A percentile compares a stretch with the other conserved stretches of the same genome.
phyloP scores from a whole-genome alignment of 2,329 filamentous ascomycete species.

The Mollisiaceae sp. region DNA sequence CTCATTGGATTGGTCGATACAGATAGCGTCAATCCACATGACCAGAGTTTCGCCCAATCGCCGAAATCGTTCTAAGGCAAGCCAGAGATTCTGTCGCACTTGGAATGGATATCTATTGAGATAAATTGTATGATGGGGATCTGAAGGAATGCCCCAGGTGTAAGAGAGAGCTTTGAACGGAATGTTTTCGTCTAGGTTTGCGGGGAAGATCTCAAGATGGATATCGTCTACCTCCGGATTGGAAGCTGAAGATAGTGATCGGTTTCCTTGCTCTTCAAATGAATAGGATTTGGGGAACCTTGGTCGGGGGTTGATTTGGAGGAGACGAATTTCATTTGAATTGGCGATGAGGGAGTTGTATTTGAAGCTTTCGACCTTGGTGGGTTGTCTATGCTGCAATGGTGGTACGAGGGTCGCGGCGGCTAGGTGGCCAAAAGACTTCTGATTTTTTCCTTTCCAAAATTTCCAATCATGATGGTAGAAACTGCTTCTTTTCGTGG shows the following conservation, averaged over 20 bases:
- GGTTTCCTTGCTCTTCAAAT: neutral
- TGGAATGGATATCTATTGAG: conserved; percentile 11
- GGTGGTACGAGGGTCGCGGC: too few relatives aligned
- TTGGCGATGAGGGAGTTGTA: neutral
- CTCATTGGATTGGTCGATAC: conserved; percentile 36
- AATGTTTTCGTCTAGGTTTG: neutral
- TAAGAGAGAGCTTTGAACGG: conserved; percentile 27
- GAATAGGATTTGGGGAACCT: neutral
- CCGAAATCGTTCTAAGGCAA: conserved; percentile 41
- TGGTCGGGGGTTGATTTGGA: neutral
- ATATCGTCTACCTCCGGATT: conserved; percentile 2
- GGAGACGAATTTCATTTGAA: neutral
- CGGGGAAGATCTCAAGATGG: conserved; percentile 14
- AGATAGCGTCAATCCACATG: conserved; percentile 37
- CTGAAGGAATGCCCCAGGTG: conserved; percentile 16
- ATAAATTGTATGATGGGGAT: neutral
- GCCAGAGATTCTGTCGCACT: conserved; percentile 1
- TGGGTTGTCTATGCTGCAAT: neutral
- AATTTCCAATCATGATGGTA: too few relatives aligned
- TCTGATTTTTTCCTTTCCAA: too few relatives aligned
- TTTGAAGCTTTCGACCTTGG: neutral
- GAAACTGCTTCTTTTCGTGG: too few relatives aligned
- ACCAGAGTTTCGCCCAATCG: conserved; percentile 40
- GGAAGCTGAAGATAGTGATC: neutral
- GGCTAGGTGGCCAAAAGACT: too few relatives aligned